Base-by-base conservation (phyloP, 768 basidiomycete genomes). In the Baorangia bicolor region DNA sequence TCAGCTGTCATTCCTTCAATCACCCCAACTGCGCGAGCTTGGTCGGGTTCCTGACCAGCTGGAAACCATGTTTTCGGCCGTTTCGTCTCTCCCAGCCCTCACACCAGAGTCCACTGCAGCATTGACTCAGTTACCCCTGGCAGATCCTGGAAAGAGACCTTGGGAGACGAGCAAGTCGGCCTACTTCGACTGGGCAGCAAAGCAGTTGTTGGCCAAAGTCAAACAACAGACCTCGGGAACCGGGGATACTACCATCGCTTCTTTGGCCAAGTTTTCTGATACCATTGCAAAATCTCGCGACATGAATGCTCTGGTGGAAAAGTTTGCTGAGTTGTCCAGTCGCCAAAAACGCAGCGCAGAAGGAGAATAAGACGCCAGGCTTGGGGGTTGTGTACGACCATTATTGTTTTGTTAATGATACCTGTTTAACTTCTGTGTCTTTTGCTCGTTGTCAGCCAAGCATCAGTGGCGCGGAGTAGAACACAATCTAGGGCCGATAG, bases 101-200 rank as follows among this genome's bases (percentile, higher is more conserved):
- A 73, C 76, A 4, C 62, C 79, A 9, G 68, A 76, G 25, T 67
- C 74, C 11, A 69, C 77, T 23, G 64, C 75, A 33, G 70, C 77
- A 38, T 57, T 75, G 43, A 69, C 69, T 25, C 64, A 62, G 30
- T 25, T 61, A 16, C 68, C 66, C 4, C 66, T 74, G 25, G 63
- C 77, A 4, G 81, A 85, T 54, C 82, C 85, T 0, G 85, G 88
- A 1, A 90, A 90, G 67, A 81, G 85, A 38, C 80, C 80, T 11
- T 94, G 92, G 91, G 90, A 93, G 72, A 81, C 83, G 35, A 84
- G 81, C 68, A 81, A 82, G 66, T 78, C 80, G 2, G 91, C 89
- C 5, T 94, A 94, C 68, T 66, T 87, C 5, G 84, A 84, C 56
- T 94, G 92, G 92, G 90, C 87, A 1, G 74, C 85, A 1, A 74